Evolutionary conservation across 208 protist species (phyloP).

Genomic region (Tritrichomonas musculus): DNA sequence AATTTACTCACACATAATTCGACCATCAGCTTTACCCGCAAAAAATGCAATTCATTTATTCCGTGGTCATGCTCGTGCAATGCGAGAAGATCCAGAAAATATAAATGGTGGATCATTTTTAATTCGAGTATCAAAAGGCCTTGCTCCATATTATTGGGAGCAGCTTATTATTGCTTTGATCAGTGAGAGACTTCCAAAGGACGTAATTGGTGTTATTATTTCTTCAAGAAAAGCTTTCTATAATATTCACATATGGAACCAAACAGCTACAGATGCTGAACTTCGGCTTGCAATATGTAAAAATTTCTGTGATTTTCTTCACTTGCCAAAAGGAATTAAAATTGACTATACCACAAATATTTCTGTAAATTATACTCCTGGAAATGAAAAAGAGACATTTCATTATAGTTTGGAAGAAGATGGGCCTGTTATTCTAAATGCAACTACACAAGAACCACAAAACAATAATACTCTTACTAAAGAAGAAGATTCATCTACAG

Average conservation of each 20-base stretch:
- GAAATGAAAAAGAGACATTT: no score
- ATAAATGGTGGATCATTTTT: background rate
- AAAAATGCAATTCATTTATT: background rate
- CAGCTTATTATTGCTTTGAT: background rate
- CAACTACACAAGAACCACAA: no score
- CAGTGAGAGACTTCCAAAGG: background rate
- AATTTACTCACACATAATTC: background rate
- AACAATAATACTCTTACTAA: no score
- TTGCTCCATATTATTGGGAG: background rate
- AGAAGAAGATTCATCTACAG: no score
- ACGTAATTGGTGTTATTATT: background rate
- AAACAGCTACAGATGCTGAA: no score
- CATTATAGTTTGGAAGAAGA: no score
- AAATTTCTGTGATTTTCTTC: no score
- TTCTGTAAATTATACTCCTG: no score
- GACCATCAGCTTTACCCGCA: background rate
- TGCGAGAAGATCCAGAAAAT: constrained; percentile 21
- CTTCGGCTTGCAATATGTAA: no score
- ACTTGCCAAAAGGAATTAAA: no score
- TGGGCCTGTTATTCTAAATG: no score
- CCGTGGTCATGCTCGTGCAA: background rate
- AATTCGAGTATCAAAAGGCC: background rate
- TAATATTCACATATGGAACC: background rate
- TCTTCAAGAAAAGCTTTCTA: background rate
- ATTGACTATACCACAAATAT: no score